Percentiles rank a stretch among this genome's conserved stretches.
These are phyloP conservation scores for Orbilia blumenaviensis DNA, from an alignment of 2,329 filamentous ascomycete genomes.

Conservation along the genomic window DNA sequence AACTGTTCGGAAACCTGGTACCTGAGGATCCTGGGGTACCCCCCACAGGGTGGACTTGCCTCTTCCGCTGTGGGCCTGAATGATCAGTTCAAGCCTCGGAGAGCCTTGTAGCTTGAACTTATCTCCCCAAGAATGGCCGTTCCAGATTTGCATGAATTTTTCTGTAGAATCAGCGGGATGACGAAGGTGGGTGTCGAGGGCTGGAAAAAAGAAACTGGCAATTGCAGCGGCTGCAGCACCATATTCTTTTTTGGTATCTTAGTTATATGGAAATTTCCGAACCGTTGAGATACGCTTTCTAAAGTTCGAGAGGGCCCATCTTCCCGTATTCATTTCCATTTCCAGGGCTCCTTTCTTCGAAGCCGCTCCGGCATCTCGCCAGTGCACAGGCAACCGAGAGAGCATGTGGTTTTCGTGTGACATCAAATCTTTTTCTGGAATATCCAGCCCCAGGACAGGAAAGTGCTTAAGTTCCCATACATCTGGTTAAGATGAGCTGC, in stretches of 20 bases:
- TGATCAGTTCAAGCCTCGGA: conserved; percentile 6
- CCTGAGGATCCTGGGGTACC: conserved; percentile 52
- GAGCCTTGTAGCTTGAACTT: conserved; percentile 7
- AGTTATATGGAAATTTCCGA: conserved; percentile 40
- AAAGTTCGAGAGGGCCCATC: no score
- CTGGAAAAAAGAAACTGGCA: conserved; percentile 19
- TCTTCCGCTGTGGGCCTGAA: conserved; percentile 49
- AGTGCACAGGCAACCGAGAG: conserved; percentile 34
- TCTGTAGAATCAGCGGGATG: conserved; percentile 32
- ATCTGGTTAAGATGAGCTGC: conserved; percentile 41
- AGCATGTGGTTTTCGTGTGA: conserved; percentile 53
- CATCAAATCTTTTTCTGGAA: conserved; percentile 45
- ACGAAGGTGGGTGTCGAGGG: conserved; percentile 45
- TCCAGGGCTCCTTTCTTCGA: conserved; percentile 30
- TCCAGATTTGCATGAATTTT: conserved; percentile 16
- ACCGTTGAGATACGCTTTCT: background rate
- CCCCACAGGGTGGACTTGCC: conserved; percentile 46
- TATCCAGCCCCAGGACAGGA: conserved; percentile 50
- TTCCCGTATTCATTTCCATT: background rate
- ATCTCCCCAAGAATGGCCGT: conserved; percentile 18
- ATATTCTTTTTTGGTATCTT: background rate
- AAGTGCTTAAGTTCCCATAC: conserved; percentile 45
- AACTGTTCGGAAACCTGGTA: conserved; percentile 45
- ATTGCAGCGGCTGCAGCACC: background rate
- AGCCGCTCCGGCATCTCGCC: conserved; percentile 41